A percentile compares a stretch with the other conserved stretches of the same genome.
Conservation (phyloP, 192 early-diverging fungal genomes). For the Glomus cerebriforme region DNA sequence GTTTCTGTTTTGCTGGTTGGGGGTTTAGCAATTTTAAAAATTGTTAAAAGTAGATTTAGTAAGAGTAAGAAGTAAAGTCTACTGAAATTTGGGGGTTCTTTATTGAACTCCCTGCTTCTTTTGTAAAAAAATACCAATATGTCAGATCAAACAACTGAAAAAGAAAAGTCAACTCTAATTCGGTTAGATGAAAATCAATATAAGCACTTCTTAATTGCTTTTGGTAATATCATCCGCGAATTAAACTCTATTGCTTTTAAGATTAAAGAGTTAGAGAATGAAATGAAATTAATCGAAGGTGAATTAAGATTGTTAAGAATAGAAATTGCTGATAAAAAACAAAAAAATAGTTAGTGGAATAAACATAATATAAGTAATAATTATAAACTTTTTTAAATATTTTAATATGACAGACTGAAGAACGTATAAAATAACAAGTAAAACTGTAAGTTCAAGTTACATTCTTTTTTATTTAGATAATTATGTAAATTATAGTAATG, state of each 20-base stretch:
- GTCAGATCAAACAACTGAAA: neutral
- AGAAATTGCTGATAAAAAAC: neutral
- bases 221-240: neutral
- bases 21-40: neutral
- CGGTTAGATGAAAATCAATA: conserved; percentile 8
- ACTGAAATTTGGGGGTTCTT: neutral
- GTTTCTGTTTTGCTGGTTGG: neutral
- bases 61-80: neutral
- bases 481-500: too few species aligned
- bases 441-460: too few species aligned
- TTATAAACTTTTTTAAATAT: too few species aligned
- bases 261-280: neutral
- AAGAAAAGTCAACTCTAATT: neutral
- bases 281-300: neutral
- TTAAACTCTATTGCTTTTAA: conserved; percentile 6
- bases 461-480: too few species aligned
- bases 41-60: neutral
- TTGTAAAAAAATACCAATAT: neutral
- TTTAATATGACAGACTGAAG: too few species aligned
- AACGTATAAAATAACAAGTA: too few species aligned
- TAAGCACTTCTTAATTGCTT: neutral
- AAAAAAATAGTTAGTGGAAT: too few species aligned
- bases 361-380: too few species aligned
- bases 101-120: neutral
- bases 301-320: conserved; percentile 6